phyloP scores from a whole-genome alignment of 371 early-diverging fungal species.

The Dichotomocladium elegans region DNA sequence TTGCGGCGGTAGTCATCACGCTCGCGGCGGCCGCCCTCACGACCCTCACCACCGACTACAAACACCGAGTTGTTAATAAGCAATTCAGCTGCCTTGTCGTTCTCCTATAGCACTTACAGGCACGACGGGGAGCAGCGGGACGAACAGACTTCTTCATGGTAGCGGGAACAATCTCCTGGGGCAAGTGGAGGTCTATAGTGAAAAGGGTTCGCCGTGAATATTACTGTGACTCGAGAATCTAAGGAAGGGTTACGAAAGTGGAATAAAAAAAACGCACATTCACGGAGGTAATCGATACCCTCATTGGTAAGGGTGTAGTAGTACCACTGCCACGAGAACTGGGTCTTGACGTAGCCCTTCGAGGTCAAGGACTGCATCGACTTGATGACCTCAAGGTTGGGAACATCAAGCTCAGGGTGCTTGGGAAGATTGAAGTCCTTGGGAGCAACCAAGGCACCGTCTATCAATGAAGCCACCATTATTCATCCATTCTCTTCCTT shows the following conservation, averaged over 20 bases:
- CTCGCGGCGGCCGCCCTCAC: constrained; percentile 66
- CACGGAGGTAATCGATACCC: constrained; percentile 97
- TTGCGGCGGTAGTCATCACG: constrained; percentile 91
- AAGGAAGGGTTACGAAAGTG: no score
- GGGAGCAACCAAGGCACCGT: constrained; percentile 97
- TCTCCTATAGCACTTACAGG: constrained; percentile 39
- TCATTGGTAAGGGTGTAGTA: constrained; percentile 98
- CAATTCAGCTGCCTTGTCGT: not conserved
- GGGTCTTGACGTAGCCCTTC: constrained; percentile 92
- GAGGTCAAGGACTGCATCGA: constrained; percentile 96
- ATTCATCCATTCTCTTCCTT: no score
- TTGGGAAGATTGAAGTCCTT: constrained; percentile 96
- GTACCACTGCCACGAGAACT: constrained; percentile 99
- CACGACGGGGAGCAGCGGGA: constrained; percentile 66
- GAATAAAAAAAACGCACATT: constrained; percentile 47
- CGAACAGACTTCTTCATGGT: constrained; percentile 93
- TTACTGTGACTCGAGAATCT: no score
- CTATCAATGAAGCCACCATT: no score
- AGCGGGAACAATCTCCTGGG: constrained; percentile 94
- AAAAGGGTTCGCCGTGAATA: no score
- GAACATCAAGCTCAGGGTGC: constrained; percentile 94
- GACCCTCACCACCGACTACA: constrained; percentile 44
- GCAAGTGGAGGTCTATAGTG: constrained; percentile 84
- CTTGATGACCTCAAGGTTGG: constrained; percentile 99
- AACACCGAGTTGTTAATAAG: not conserved